Base-by-base conservation (phyloP, 2,329 filamentous ascomycete species). In the Plenodomus lindquistii region DNA sequence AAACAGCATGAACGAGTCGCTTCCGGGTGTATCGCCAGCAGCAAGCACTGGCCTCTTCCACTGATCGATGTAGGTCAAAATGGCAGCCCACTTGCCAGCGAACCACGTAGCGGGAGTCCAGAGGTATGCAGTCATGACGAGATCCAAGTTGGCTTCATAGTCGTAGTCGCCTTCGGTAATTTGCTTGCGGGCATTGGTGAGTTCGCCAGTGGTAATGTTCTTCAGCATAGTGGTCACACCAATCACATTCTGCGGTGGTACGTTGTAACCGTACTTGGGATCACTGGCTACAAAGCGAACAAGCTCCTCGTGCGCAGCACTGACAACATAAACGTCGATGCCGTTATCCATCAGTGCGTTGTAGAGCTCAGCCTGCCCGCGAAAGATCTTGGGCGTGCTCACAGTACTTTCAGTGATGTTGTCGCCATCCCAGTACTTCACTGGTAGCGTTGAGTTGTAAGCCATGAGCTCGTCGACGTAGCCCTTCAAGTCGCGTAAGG, bases 21-120 rank as follows among this genome's bases (percentile, higher is more conserved):
- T 63, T 21, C 65, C 63, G 11, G 65, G 65, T 19, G 63, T 68
- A 29, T 68, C 63, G 17, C 65, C 65, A 13, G 53, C 63, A 7
- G 55, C 65, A 13, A 68, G 37, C 2, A 67, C 43, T 2, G 65
- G 65, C n/a, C 62, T 55, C 42, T 66, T 66, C 65, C 65, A 68
- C 17, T 60, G 43, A 39, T 65, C 61, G 19, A 68, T 65, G 36
- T 68, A 68, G 13, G 62, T 67, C 21, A 68, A 38, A 13, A 66
- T 59, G 11, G 62, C 65, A 18, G 62, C 63, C 65, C 65, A 68
- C 42, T 66, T 68, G 0, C 65, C 65, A 2, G 65, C 53, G 39
- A 60, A 68, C 63, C 65, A 68, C 4, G 65, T 68, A 0, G 65
- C 62, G 7, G 65, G 63, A 6, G 63, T 68, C 60, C 61, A 68